These are phyloP conservation scores for Arabis hirsuta DNA, from an alignment of 345 rosid genomes.

Conservation along the genomic window DNA sequence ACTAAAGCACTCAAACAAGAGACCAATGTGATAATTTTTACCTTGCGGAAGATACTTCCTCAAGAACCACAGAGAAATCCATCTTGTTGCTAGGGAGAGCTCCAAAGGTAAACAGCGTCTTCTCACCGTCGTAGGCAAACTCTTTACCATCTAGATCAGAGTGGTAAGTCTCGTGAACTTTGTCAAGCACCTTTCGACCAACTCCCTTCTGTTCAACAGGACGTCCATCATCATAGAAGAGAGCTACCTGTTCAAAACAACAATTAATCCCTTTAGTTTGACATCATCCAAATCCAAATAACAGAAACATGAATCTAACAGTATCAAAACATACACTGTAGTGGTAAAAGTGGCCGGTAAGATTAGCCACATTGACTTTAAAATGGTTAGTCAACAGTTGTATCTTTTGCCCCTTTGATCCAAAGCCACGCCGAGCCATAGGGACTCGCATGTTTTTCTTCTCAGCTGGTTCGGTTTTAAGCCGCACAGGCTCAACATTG, in stretches of 20 bases:
- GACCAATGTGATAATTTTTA: slow-evolving; percentile 25
- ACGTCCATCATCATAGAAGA: slow-evolving; percentile 84
- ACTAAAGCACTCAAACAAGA: neutral
- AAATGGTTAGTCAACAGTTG: slow-evolving; percentile 74
- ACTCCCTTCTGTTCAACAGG: slow-evolving; percentile 83
- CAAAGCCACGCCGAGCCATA: slow-evolving; percentile 69
- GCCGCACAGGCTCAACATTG: slow-evolving; percentile 56
- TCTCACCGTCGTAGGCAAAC: slow-evolving; percentile 95
- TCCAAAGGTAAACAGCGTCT: slow-evolving; percentile 81
- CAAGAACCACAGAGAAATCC: slow-evolving; percentile 80
- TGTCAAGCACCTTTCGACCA: slow-evolving; percentile 74
- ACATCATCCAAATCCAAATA: neutral
- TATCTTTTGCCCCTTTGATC: slow-evolving; percentile 73
- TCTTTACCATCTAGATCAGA: slow-evolving; percentile 72
- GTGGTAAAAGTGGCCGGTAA: slow-evolving; percentile 71
- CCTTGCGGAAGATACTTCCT: slow-evolving; percentile 66
- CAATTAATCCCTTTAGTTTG: neutral
- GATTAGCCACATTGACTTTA: slow-evolving; percentile 64
- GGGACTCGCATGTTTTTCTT: slow-evolving; percentile 62
- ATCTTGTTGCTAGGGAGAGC: slow-evolving; percentile 75
- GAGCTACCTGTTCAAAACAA: slow-evolving; percentile 55
- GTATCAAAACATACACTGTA: slow-evolving; percentile 57
- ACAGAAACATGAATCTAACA: neutral
- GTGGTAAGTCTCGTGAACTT: slow-evolving; percentile 70
- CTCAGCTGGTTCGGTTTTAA: slow-evolving; percentile 52